Percentiles rank a stretch among this genome's conserved stretches.
Conservation (phyloP, 352 stramenopile species). For the Phytopythium sindhum region DNA sequence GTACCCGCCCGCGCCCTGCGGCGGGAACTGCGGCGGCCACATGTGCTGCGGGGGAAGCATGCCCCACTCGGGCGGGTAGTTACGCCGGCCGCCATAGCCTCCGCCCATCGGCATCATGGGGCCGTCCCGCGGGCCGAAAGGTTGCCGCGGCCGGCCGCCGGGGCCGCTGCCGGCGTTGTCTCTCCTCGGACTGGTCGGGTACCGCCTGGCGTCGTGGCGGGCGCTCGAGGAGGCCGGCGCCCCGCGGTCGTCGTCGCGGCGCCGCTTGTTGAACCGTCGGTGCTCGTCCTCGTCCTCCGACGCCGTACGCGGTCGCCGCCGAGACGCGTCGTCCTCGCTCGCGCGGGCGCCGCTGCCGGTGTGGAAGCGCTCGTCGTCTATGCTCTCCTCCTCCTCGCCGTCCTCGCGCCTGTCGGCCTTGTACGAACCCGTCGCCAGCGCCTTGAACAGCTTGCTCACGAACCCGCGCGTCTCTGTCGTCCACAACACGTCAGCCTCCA, state of each 20-base stretch:
- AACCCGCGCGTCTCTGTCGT: constrained; percentile 68
- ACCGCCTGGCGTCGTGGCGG: constrained; percentile 24
- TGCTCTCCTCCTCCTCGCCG: constrained; percentile 3
- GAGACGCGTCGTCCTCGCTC: constrained; percentile 21
- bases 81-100: constrained; percentile 39
- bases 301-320: constrained; percentile 27
- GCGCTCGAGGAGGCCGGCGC: constrained; percentile 2
- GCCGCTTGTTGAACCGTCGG: constrained; percentile 49
- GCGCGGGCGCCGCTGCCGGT: constrained; percentile 10
- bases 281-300: constrained; percentile 63
- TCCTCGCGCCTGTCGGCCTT: constrained; percentile 17
- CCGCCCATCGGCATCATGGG: constrained; percentile 18
- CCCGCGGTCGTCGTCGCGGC: constrained; percentile 49
- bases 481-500: neutral
- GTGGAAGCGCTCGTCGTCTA: constrained; percentile 15
- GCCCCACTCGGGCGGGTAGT: constrained; percentile 63
- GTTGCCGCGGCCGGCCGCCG: constrained; percentile 15
- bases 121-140: constrained; percentile 22
- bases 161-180: constrained; percentile 5
- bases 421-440: constrained; percentile 61
- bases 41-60: constrained; percentile 59
- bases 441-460: constrained; percentile 67
- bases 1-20: constrained; percentile 27
- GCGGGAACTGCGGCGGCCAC: constrained; percentile 62
- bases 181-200: constrained; percentile 36